These are phyloP conservation scores for Purpureocillium takamizusanense DNA, from an alignment of 2,329 filamentous ascomycete species.

Conservation along the genomic window DNA sequence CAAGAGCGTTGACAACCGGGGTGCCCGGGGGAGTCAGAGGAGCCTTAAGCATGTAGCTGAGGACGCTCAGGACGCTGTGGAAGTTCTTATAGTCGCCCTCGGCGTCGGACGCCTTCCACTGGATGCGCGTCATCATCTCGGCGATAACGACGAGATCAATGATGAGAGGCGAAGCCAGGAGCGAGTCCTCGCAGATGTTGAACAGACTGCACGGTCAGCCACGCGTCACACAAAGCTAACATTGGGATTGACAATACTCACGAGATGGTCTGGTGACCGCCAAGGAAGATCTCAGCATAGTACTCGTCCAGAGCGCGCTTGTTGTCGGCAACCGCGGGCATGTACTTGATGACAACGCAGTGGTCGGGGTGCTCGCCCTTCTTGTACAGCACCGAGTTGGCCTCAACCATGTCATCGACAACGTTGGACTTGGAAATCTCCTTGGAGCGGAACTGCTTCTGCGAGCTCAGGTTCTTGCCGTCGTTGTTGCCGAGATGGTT, in stretches of 20 bases:
- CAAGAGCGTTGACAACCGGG: conserved; percentile 88
- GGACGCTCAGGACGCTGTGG: conserved; percentile 91
- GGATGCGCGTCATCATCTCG: conserved; percentile 97
- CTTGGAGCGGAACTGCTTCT: conserved; percentile 98
- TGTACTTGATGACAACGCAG: conserved; percentile 99
- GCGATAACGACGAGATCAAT: conserved; percentile 89
- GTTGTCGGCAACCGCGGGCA: conserved; percentile 97
- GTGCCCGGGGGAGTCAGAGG: conserved; percentile 90
- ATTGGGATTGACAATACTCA: conserved; percentile 26
- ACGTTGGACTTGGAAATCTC: conserved; percentile 99
- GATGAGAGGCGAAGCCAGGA: conserved; percentile 91
- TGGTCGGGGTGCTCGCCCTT: conserved; percentile 93
- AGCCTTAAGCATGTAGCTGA: conserved; percentile 99
- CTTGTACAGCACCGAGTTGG: conserved; percentile 85
- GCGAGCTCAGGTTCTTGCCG: conserved; percentile 95
- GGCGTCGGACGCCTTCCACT: conserved; percentile 64
- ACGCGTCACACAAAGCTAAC: background rate
- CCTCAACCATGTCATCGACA: conserved; percentile 98
- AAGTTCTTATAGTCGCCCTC: conserved; percentile 77
- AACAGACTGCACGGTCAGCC: conserved; percentile 57
- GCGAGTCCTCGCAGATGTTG: conserved; percentile 98
- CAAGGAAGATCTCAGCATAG: conserved; percentile 98
- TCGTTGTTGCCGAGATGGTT: conserved; percentile 99
- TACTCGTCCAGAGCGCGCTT: conserved; percentile 99
- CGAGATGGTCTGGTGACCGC: conserved; percentile 94